phyloP scores from a whole-genome alignment of 148 eudicot genomes.

The Dianthus caryophyllus region DNA sequence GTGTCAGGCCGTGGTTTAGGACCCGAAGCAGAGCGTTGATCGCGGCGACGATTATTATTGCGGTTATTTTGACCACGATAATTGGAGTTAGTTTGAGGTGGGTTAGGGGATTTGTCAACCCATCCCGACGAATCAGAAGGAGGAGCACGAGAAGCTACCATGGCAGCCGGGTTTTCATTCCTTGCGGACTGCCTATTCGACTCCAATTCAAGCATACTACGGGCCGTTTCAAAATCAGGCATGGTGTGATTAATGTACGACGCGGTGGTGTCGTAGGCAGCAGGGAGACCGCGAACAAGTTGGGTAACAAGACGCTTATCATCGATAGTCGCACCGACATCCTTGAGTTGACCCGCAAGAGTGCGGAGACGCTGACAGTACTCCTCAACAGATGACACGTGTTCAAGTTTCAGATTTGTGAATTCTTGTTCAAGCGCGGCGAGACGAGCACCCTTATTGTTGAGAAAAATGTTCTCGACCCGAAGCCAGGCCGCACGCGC shows the following conservation, averaged over 20 bases:
- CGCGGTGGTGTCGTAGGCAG: neutral
- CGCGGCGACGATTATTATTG: too few relatives aligned
- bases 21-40: too few relatives aligned
- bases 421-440: neutral
- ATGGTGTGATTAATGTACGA: neutral
- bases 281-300: neutral
- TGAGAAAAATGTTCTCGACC: neutral
- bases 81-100: too few relatives aligned
- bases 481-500: neutral
- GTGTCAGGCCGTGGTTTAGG: too few relatives aligned
- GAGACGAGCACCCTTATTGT: neutral
- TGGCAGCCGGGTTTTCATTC: neutral
- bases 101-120: neutral
- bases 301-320: neutral
- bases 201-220: neutral
- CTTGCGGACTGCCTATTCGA: neutral
- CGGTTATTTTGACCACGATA: too few relatives aligned
- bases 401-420: neutral
- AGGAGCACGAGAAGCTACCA: neutral
- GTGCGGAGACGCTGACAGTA: neutral
- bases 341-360: neutral
- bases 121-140: neutral
- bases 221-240: neutral
- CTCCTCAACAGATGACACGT: neutral
- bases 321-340: neutral